Evolutionary conservation across 1,284 basidiomycete genomes (phyloP).

Genomic region (Ganoderma lingzhi): DNA sequence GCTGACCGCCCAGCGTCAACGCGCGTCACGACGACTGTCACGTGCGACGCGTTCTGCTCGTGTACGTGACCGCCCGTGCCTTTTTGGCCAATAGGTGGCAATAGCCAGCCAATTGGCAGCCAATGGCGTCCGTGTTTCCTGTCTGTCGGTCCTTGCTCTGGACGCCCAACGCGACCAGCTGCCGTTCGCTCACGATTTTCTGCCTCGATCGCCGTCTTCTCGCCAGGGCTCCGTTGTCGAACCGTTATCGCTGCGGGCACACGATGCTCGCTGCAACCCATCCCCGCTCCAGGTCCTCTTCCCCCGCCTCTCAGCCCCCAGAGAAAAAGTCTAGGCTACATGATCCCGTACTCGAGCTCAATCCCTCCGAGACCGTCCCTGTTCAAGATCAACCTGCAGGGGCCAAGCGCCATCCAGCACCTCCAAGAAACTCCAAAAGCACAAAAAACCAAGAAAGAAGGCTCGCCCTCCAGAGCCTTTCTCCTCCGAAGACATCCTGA

Average conservation of each 20-base stretch:
- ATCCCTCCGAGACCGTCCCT: not conserved
- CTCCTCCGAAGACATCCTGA: constrained; percentile 79
- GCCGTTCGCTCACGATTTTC: not conserved
- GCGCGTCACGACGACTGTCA: constrained; percentile 24
- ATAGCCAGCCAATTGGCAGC: no score
- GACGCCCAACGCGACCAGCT: not conserved
- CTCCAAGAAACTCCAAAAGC: constrained; percentile 27
- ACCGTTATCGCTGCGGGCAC: not conserved
- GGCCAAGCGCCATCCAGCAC: constrained; percentile 26
- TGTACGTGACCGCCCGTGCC: constrained; percentile 5
- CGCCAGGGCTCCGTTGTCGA: not conserved
- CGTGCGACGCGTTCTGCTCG: constrained; percentile 29
- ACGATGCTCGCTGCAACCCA: constrained; percentile 22
- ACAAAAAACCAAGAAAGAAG: constrained; percentile 39
- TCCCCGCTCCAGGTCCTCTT: constrained; percentile 23
- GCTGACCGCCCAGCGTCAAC: constrained; percentile 1
- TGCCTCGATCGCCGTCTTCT: constrained; percentile 13
- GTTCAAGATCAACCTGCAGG: constrained; percentile 19
- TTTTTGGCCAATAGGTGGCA: not conserved
- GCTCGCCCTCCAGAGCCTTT: constrained; percentile 64
- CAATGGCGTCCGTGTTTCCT: not conserved
- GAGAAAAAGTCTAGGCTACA: constrained; percentile 53
- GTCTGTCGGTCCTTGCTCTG: not conserved
- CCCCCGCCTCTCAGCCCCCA: constrained; percentile 19
- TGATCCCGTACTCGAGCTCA: not conserved